Evolutionary conservation across 305 asterid species (phyloP), one percentile per base, ranked within the genome.

Genomic region (Fraxinus baroniana): DNA sequence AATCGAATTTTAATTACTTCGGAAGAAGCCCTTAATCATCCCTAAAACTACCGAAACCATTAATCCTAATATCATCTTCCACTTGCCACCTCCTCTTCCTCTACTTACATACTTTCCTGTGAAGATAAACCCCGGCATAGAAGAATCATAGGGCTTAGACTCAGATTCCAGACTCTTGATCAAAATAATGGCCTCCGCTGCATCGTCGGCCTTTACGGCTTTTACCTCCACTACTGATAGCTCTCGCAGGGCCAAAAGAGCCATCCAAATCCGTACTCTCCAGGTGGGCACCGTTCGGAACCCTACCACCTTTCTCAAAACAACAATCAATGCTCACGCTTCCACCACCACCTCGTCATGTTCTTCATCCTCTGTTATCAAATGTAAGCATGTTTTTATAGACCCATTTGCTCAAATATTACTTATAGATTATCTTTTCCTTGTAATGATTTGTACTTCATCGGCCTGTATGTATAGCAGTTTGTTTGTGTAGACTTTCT

Each of bases 61-160:
- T 1, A 37, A 37, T 7, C 41, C 41, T 37, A 37, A 37, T 36
- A 36, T 36, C 9, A 36, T 36, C 9, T 36, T 36, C 41, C 9
- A 36, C 39, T 36, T 36, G 8, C 8, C 41, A 7, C 41, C 8
- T 6, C 41, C 41, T 36, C 41, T 36, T 37, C 44, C 44, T 7
- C 44, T 37, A 37, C 46, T 39, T 9, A 39, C 46, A 39, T 8
- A 8, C 46, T 39, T 39, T 39, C 46, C 46, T 39, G 46, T 39
- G 46, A 39, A 1, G 13, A 15, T 36, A 35, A 33, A 49, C 79
- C 33, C 62, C 22, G 64, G 24, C 64, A 32, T 76, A 64, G 39
- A 5, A 78, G 76, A 37, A 80, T 89, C 86, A 92, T 91, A 89
- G 95, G 91, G 89, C 87, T 86, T 86, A 83, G 86, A 84, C 79